Percentiles rank a stretch among this genome's conserved stretches.
phyloP scores from a whole-genome alignment of 192 early-diverging fungal species.

The Umbelopsis isabellina region DNA sequence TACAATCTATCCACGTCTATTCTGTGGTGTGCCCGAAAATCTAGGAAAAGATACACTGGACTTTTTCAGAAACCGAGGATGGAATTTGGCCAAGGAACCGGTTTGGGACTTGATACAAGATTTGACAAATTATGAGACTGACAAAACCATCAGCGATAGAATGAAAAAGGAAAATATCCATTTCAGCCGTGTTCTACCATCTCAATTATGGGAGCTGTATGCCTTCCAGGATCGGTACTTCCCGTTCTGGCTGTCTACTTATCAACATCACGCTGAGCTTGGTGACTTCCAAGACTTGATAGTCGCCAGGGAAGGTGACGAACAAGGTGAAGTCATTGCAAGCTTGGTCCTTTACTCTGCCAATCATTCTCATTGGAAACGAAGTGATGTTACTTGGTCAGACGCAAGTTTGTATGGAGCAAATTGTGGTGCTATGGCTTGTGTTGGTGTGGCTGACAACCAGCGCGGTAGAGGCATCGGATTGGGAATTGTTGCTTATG shows the following conservation, averaged over 20 bases:
- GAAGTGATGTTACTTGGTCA: slow-evolving; percentile 37
- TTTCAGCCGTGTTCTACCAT: slow-evolving; percentile 30
- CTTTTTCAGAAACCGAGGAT: slow-evolving; percentile 39
- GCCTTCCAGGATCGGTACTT: slow-evolving; percentile 38
- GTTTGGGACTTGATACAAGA: slow-evolving; percentile 36
- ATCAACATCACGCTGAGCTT: slow-evolving; percentile 37
- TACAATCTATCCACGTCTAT: slow-evolving; percentile 43
- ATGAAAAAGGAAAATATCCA: slow-evolving; percentile 37
- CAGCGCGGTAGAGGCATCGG: slow-evolving; percentile 42
- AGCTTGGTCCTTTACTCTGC: slow-evolving; percentile 27
- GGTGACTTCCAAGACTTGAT: slow-evolving; percentile 43
- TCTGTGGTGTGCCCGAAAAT: slow-evolving; percentile 38
- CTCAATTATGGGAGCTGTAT: slow-evolving; percentile 27
- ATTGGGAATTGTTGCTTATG: slow-evolving; percentile 40
- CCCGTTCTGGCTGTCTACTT: slow-evolving; percentile 39
- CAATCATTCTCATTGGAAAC: slow-evolving; percentile 29
- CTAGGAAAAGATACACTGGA: slow-evolving; percentile 19
- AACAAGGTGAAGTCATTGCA: slow-evolving; percentile 30
- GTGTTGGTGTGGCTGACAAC: slow-evolving; percentile 40
- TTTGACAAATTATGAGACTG: slow-evolving; percentile 33
- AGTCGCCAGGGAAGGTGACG: slow-evolving; percentile 29
- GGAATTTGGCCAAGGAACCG: slow-evolving; percentile 8
- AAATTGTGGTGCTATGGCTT: slow-evolving; percentile 43
- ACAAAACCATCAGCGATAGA: slow-evolving; percentile 23
- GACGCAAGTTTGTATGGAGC: slow-evolving; percentile 29